A percentile compares a stretch with the other conserved stretches of the same genome.
Conservation (phyloP, 352 stramenopile species). For the Blastocystis sp. region DNA sequence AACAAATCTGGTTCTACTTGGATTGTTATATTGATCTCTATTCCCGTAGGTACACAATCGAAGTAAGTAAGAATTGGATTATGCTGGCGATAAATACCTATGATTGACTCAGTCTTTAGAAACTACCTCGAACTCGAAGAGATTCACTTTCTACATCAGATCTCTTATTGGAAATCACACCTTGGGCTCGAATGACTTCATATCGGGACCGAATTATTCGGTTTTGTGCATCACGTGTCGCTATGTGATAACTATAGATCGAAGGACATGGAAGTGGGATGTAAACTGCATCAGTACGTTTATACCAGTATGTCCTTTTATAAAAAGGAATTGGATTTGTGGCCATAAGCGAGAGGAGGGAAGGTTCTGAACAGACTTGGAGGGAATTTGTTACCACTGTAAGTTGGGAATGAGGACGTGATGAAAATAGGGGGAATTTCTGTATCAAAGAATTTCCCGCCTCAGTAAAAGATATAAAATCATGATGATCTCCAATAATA, state of each 20-base stretch:
- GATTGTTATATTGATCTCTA: not conserved
- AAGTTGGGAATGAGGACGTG: not conserved
- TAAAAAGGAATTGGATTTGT: not conserved
- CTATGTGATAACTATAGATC: slow-evolving; percentile 12
- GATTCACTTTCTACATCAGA: not conserved
- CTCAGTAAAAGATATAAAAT: not conserved
- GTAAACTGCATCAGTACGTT: not conserved
- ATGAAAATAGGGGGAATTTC: not conserved
- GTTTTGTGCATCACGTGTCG: not conserved
- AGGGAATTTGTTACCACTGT: not conserved
- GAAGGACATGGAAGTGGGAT: not conserved
- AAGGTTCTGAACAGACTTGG: not conserved
- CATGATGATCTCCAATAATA: not conserved
- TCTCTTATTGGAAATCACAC: not conserved
- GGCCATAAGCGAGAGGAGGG: not conserved
- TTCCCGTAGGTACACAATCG: not conserved
- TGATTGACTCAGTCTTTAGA: too few species aligned
- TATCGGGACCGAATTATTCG: not conserved
- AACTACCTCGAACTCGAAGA: not conserved
- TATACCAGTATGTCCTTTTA: not conserved
- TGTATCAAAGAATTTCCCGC: not conserved
- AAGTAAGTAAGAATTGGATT: not conserved
- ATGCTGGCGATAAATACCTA: not conserved
- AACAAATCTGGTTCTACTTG: not conserved
- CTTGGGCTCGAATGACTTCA: not conserved